phyloP scores from a whole-genome alignment of 1,284 basidiomycete species.

The Naganishia sp. region DNA sequence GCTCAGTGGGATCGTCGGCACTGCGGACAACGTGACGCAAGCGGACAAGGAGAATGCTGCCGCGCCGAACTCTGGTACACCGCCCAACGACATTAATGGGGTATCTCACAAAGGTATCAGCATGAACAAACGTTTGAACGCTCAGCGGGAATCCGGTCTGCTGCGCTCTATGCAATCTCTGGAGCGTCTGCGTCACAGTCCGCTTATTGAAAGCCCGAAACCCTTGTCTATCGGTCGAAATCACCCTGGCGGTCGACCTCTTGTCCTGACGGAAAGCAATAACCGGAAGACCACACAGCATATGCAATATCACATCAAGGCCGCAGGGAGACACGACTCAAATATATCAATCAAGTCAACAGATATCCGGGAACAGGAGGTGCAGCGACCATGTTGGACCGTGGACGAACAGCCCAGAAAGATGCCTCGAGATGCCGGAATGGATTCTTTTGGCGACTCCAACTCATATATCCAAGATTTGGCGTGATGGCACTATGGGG shows the following conservation, averaged over 20 bases:
- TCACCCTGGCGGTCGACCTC: slow-evolving; percentile 14
- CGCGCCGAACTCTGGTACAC: neutral
- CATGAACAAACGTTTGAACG: neutral
- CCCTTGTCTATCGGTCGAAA: slow-evolving; percentile 23
- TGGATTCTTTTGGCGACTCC: slow-evolving; percentile 7
- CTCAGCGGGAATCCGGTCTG: neutral
- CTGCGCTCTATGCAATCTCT: neutral
- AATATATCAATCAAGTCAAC: no score
- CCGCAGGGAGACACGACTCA: neutral
- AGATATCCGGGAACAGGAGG: neutral
- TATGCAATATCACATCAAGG: neutral
- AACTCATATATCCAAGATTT: neutral
- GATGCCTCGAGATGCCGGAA: neutral
- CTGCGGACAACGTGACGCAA: neutral
- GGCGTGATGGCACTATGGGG: no score
- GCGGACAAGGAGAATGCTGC: neutral
- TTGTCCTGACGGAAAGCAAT: neutral
- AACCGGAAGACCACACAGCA: neutral
- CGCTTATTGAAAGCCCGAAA: slow-evolving; percentile 11
- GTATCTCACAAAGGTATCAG: no score
- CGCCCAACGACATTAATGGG: no score
- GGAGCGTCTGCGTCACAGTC: neutral
- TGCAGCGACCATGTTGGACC: neutral
- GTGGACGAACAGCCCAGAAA: neutral
- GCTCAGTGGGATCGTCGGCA: neutral